Evolutionary conservation across 176 grass and related monocot genomes (phyloP), one percentile per base, ranked within the genome.

Genomic region (Otatea glauca): DNA sequence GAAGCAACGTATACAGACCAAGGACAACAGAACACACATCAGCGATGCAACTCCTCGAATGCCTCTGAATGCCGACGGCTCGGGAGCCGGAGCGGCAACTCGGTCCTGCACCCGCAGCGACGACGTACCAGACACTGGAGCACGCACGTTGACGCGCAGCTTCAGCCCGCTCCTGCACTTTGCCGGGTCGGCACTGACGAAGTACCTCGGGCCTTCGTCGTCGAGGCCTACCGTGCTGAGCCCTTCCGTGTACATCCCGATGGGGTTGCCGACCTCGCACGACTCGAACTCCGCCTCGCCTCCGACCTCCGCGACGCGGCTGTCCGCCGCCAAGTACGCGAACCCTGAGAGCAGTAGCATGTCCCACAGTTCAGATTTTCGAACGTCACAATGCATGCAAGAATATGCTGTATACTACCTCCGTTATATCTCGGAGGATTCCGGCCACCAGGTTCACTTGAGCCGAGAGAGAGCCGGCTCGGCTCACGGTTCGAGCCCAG

Each of bases 151-250:
- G 63, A 88, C 84, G n/a, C 70, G 77, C 81, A 93, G 83, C 58
- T 90, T 93, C 71, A 90, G 81, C 34, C 88, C 88, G 43, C 84
- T 85, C 65, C 54, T 74, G 85, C 91, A 88, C 70, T 56, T 90
- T 44, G 60, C 64, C 12, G 44, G 44, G 54, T 82, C 81, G 39
- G 56, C 66, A 58, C 91, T 88, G 65, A 79, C 51, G 13, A 93
- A 93, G 38, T 90, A 90, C 70, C 85, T 85, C 15, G 85, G 68
- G 24, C 88, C 88, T 85, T 90, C 72, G 23, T 6, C 59, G 43
- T 83, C 72, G 24, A 93, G 81, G 34, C 21, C 65, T 6, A 93
- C 63, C 47, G 50, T 75, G 49, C 60, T 85, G 47, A 90, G 71
- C 68, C 88, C 91, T 55, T 81, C 72, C 16, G 88, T 90, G 77